A percentile compares a stretch with the other conserved stretches of the same genome.
Conservation (phyloP, 805 yeast species). For the Brettanomyces sp. region DNA sequence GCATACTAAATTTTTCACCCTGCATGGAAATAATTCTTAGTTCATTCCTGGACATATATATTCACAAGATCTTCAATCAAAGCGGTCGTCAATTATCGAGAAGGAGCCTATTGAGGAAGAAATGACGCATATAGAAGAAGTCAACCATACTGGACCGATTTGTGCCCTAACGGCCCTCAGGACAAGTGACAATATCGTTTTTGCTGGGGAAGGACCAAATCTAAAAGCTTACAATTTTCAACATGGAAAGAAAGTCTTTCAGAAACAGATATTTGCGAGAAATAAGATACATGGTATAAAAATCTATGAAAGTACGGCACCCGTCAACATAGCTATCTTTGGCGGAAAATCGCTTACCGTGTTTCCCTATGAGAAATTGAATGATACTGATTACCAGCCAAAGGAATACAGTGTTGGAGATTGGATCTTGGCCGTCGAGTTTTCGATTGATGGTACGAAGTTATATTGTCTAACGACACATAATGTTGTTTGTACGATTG, state of each 20-base stretch:
- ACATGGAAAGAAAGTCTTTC: slow-evolving; percentile 23
- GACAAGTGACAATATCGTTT: slow-evolving; percentile 22
- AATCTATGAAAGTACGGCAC: slow-evolving; percentile 23
- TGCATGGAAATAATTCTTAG: too few relatives aligned
- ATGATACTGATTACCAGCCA: slow-evolving; percentile 7
- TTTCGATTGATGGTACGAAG: slow-evolving; percentile 28
- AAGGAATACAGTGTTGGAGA: slow-evolving; percentile 55
- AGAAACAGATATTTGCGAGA: slow-evolving; percentile 44
- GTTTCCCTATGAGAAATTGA: slow-evolving; percentile 23
- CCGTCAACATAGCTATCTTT: slow-evolving; percentile 31
- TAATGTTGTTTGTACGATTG: slow-evolving; percentile 44
- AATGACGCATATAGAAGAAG: too few relatives aligned
- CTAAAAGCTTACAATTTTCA: slow-evolving; percentile 45
- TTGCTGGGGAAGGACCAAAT: slow-evolving; percentile 67
- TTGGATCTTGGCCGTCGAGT: slow-evolving; percentile 67
- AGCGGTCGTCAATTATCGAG: too few relatives aligned
- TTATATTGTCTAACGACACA: slow-evolving; percentile 69
- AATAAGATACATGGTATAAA: slow-evolving; percentile 80
- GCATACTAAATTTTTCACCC: too few relatives aligned
- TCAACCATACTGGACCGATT: slow-evolving; percentile 55
- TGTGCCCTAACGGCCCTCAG: slow-evolving; percentile 44
- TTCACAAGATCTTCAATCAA: too few relatives aligned
- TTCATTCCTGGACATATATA: too few relatives aligned
- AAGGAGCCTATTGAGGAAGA: too few relatives aligned
- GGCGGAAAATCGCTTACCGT: slow-evolving; percentile 69